Evolutionary conservation across 2,329 filamentous ascomycete genomes (phyloP).

Genomic region (Exophiala dermatitidis): DNA sequence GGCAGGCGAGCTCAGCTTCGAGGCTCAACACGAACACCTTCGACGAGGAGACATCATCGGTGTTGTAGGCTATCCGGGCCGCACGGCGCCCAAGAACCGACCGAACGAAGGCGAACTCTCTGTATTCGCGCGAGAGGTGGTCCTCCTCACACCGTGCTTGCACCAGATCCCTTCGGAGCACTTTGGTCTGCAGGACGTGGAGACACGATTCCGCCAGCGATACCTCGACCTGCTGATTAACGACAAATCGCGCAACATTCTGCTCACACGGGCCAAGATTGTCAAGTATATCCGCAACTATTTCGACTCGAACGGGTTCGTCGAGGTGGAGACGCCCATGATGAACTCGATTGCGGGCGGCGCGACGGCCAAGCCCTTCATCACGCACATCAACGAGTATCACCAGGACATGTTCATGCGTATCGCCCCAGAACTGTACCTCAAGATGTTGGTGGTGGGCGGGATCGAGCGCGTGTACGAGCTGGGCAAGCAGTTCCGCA

Average conservation of each 20-base stretch:
- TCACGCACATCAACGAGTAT: slow-evolving; percentile 92
- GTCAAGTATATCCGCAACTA: slow-evolving; percentile 80
- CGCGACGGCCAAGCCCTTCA: slow-evolving; percentile 89
- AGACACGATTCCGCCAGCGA: slow-evolving; percentile 85
- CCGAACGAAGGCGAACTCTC: slow-evolving; percentile 78
- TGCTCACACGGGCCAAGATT: slow-evolving; percentile 80
- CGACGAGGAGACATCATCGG: slow-evolving; percentile 90
- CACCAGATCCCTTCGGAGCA: slow-evolving; percentile 84
- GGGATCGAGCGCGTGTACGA: slow-evolving; percentile 94
- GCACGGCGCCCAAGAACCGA: slow-evolving; percentile 82
- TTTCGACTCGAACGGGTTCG: slow-evolving; percentile 80
- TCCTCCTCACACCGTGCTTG: slow-evolving; percentile 81
- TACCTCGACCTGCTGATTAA: slow-evolving; percentile 98
- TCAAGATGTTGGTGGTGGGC: slow-evolving; percentile 94
- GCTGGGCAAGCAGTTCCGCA: slow-evolving; percentile 89
- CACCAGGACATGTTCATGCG: slow-evolving; percentile 93
- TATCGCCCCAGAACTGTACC: slow-evolving; percentile 87
- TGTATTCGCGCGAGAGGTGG: slow-evolving; percentile 81
- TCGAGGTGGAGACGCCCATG: slow-evolving; percentile 95
- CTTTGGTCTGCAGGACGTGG: slow-evolving; percentile 92
- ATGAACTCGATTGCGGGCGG: slow-evolving; percentile 94
- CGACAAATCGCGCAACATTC: slow-evolving; percentile 71
- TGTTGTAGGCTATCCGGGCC: slow-evolving; percentile 71
- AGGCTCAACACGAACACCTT: slow-evolving; percentile 80
- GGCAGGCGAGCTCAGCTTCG: slow-evolving; percentile 63